Evolutionary conservation across 495 filamentous ascomycete species (phyloP).

Genomic region (Beverwykella pulmonaria): DNA sequence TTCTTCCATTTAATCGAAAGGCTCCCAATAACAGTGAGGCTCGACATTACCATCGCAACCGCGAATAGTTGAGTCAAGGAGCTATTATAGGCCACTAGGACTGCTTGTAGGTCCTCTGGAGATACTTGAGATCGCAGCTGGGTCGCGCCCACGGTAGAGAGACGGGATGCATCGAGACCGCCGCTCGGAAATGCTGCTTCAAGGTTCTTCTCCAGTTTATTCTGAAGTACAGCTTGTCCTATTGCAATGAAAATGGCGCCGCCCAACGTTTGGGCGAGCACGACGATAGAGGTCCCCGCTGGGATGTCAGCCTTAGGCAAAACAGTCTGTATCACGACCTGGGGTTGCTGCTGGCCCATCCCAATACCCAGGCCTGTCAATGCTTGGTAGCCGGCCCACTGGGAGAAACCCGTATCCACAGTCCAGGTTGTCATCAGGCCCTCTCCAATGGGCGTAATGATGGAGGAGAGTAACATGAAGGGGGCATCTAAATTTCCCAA

Average conservation of each 20-base stretch:
- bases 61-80: too few species aligned
- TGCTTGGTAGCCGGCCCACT: slow-evolving; percentile 31
- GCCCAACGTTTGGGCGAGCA: slow-evolving; percentile 22
- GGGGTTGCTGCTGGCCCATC: slow-evolving; percentile 6
- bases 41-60: too few species aligned
- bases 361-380: background rate
- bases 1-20: too few species aligned
- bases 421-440: slow-evolving; percentile 12
- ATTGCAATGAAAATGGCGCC: slow-evolving; percentile 18
- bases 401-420: background rate
- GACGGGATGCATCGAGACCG: too few species aligned
- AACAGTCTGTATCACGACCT: slow-evolving; percentile 3
- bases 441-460: slow-evolving; percentile 16
- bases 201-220: slow-evolving; percentile 14
- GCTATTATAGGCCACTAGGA: too few species aligned
- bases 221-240: slow-evolving; percentile 10
- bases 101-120: too few species aligned
- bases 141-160: too few species aligned
- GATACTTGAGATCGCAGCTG: too few species aligned
- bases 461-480: too few species aligned
- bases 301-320: background rate
- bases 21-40: too few species aligned
- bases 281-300: slow-evolving; percentile 16
- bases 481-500: too few species aligned
- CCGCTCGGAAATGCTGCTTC: slow-evolving; percentile 40